Evolutionary conservation across 257 asterid species (phyloP).

Genomic region (Solanum arcanum): DNA sequence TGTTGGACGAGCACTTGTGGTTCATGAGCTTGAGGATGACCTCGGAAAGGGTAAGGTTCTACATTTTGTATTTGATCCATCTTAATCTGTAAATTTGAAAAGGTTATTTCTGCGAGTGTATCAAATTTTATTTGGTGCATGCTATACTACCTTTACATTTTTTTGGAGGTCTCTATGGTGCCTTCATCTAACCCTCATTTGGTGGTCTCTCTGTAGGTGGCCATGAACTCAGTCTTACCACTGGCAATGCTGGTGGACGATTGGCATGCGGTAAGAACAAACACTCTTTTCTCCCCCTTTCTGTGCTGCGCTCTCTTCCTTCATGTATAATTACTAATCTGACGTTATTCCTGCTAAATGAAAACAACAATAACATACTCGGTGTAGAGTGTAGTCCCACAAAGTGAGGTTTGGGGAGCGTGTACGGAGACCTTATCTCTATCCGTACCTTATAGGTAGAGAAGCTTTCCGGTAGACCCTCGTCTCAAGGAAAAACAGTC

Average conservation of each 20-base stretch:
- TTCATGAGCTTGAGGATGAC: constrained; percentile 92
- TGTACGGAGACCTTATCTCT: background rate
- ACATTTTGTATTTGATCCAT: background rate
- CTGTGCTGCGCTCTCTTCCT: background rate
- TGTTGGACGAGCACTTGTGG: constrained; percentile 93
- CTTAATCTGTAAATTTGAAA: background rate
- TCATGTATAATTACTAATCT: background rate
- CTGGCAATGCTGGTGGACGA: constrained; percentile 98
- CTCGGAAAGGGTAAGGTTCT: constrained; percentile 82
- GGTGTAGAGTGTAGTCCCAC: background rate
- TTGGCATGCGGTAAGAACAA: constrained; percentile 78
- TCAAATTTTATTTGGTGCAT: background rate
- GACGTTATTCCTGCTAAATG: background rate
- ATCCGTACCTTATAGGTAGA: background rate
- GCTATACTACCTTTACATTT: background rate
- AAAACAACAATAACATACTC: background rate
- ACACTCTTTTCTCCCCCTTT: background rate
- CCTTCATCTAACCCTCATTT: background rate
- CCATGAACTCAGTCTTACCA: constrained; percentile 83
- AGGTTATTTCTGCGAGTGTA: background rate
- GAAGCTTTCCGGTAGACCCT: background rate
- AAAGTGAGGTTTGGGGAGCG: background rate
- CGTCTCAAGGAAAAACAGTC: background rate
- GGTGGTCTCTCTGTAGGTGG: constrained; percentile 44
- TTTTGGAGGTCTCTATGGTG: background rate